Evolutionary conservation across 2,329 filamentous ascomycete species (phyloP), one percentile per base, ranked within the genome.

Genomic region (Claviceps sp.): DNA sequence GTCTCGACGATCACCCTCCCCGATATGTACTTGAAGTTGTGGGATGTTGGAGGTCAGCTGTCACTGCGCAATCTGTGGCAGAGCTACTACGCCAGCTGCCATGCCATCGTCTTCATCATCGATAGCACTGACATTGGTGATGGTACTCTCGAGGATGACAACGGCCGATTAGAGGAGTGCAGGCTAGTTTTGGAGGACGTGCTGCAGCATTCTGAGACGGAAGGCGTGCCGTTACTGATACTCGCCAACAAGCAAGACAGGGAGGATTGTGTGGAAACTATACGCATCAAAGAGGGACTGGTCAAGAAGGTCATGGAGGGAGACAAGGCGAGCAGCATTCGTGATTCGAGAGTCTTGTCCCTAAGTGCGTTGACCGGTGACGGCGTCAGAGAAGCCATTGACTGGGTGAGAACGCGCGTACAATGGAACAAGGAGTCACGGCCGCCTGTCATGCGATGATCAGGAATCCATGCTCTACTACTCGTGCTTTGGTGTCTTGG

Each of bases 241-340:
- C 72, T 98, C 58, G 93, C 93, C 55, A 98, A 98, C 67, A 98
- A 98, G 71, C 93, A 98, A 71, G 93, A 98, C 67, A 75, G 91
- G 2, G 93, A 98, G 69, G 93, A 97, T 68, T 97, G 91, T 60
- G 87, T 97, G 50, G 93, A 98, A 75, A 93, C 96, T 2, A 91
- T 97, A 55, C 77, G 89, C 58, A 96, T 98, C 65, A 98, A 98
- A 71, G 93, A 98, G 67, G 93, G 91, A 0, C 75, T 97, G 51
- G 90, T 98, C 50, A 85, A 95, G 70, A 89, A 86, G 71, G 90
- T 98, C 22, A 93, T 95, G 72, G 90, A 97, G 72, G 88, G 93
- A 20, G 88, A 95, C 64, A 93, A 91, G 70, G 88, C 88, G 0
- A 79, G 77, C 43, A 86, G 83, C 56, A 88, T 96, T 50, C 79